Evolutionary conservation across 305 asterid species (phyloP), one percentile per base, ranked within the genome.

Genomic region (Solanum hybrid): DNA sequence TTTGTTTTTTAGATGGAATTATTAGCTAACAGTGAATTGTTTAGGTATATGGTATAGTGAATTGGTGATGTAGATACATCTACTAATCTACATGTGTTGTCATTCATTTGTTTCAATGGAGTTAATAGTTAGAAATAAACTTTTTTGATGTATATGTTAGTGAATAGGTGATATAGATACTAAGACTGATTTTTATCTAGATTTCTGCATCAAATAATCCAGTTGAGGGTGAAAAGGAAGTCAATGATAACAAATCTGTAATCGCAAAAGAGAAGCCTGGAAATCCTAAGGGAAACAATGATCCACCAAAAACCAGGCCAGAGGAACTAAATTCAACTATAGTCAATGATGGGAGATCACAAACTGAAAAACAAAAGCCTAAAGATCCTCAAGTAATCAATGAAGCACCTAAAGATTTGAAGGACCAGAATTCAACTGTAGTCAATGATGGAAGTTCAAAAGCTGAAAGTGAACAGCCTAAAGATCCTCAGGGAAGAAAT

Each of bases 181-280:
- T 88, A 57, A 77, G 46, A 57, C 39, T 36, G 35, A 76, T 33
- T 42, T 33, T 28, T 88, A 81, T 89, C 26, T 86, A 89, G 91
- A 64, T 33, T 84, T 85, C 77, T 18, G 64, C n/a, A 3, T 78
- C 61, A n/a, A 85, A 85, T 40, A 46, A 26, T 83, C 34, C 87
- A 34, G 77, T 77, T 33, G 28, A 82, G 35, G 85, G 69, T 74
- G 33, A 73, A 39, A 84, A 84, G 86, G 42, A 84, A 84, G 76
- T 84, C 28, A 78, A 42, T 88, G 89, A 83, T 46, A 73, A 42
- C 14, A 85, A 84, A 64, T 57, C 89, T 76, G 90, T 28, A 34
- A 57, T 86, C 14, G 91, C 64, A 84, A 46, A 85, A 24, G 67
- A 42, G 42, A 89, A 84, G 86, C 79, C 86, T 74, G 40, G 24